Conservation (phyloP, 2,329 filamentous ascomycete species). For the Blastomyces emzantsi region DNA sequence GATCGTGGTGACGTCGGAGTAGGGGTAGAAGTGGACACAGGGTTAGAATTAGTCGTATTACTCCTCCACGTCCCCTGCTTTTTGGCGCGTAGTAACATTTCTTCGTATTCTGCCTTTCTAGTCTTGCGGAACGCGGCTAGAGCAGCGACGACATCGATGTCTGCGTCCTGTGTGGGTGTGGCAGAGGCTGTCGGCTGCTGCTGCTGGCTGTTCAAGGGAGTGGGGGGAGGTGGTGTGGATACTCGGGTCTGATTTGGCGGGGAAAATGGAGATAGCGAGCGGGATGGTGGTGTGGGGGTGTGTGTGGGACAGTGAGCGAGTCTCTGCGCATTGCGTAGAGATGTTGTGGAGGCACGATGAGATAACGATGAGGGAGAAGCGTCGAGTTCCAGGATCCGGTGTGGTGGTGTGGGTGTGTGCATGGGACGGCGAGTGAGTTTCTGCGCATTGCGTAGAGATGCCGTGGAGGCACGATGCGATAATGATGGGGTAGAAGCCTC, state of each 20-base stretch:
- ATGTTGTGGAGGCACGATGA: background rate
- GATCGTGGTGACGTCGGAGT: background rate
- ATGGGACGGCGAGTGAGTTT: background rate
- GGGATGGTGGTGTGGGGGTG: background rate
- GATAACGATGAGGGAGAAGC: background rate
- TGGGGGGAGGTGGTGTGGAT: background rate
- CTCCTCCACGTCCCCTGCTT: background rate
- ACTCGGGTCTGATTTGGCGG: background rate
- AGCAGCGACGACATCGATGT: constrained; percentile 45
- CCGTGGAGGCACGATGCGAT: background rate
- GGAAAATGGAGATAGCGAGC: background rate
- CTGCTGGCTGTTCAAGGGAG: constrained; percentile 7
- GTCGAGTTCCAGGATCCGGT: background rate
- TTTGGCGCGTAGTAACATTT: constrained; percentile 17
- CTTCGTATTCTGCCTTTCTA: constrained; percentile 43
- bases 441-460: background rate
- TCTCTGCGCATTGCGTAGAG: background rate
- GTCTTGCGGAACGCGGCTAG: constrained; percentile 47
- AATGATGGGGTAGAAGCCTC: background rate
- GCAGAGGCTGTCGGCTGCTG: constrained; percentile 10
- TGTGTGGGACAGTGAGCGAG: background rate
- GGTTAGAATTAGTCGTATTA: background rate
- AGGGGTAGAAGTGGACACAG: background rate
- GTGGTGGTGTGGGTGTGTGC: background rate
- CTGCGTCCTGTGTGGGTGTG: constrained; percentile 14